These are phyloP conservation scores for Hypomyces perniciosus DNA, from an alignment of 2,329 filamentous ascomycete genomes.

Conservation along the genomic window DNA sequence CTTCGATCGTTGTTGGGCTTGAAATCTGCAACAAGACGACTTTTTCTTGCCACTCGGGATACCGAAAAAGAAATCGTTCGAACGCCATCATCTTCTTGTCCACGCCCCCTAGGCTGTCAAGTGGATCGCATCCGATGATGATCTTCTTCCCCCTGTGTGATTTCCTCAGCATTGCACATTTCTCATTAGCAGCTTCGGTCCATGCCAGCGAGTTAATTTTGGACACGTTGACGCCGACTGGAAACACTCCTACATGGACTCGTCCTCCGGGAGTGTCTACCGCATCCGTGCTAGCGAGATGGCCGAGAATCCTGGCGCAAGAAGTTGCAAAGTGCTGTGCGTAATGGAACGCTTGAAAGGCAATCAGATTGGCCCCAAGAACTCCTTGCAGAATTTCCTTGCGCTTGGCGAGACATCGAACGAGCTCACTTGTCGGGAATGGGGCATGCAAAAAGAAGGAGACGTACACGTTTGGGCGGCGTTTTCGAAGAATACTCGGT, in stretches of 20 bases:
- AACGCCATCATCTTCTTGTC: constrained; percentile 91
- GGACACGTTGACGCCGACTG: constrained; percentile 68
- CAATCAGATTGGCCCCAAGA: constrained; percentile 82
- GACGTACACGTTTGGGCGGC: constrained; percentile 81
- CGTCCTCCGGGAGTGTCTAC: constrained; percentile 67
- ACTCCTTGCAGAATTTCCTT: constrained; percentile 87
- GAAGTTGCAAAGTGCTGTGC: constrained; percentile 90
- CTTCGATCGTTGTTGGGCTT: constrained; percentile 72
- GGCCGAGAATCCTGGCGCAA: constrained; percentile 80
- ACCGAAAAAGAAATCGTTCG: constrained; percentile 80
- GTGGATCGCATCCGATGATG: constrained; percentile 86
- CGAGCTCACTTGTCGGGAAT: constrained; percentile 91
- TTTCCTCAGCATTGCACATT: constrained; percentile 64
- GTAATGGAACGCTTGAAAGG: constrained; percentile 92
- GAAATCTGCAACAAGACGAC: constrained; percentile 92
- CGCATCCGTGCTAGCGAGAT: constrained; percentile 72
- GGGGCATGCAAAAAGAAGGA: constrained; percentile 89
- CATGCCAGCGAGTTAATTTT: constrained; percentile 72
- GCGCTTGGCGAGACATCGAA: constrained; percentile 77
- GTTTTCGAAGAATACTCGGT: constrained; percentile 78
- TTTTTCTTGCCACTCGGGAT: constrained; percentile 83
- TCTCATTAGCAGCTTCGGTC: constrained; percentile 60
- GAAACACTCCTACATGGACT: neutral
- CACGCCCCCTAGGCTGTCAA: constrained; percentile 86
- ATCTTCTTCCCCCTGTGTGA: constrained; percentile 82